phyloP scores from a whole-genome alignment of 2,329 filamentous ascomycete genomes.

The Ophiognomonia clavigignenti-juglandacearum region DNA sequence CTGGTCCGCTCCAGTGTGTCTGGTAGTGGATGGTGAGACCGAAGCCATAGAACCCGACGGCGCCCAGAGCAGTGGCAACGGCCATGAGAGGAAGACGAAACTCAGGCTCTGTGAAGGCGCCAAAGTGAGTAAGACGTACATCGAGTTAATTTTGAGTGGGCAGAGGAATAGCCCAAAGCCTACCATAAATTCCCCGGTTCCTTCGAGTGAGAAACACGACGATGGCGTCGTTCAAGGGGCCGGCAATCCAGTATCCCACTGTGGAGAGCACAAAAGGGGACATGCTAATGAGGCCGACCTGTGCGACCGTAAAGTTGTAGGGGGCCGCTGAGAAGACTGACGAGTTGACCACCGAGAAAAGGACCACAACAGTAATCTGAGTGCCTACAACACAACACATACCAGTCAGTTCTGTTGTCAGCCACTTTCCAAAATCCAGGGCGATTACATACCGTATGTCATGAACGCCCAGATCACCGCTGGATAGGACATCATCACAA shows the following conservation, averaged over 20 bases:
- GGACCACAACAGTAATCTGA: neutral
- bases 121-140: too few relatives aligned
- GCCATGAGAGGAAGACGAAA: neutral
- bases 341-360: neutral
- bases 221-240: conserved; percentile 40
- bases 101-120: neutral
- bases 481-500: neutral
- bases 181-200: conserved; percentile 44
- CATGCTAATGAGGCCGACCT: conserved; percentile 45
- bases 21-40: conserved; percentile 38
- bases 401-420: too few relatives aligned
- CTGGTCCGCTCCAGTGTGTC: conserved; percentile 43
- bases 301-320: conserved; percentile 44
- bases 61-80: neutral
- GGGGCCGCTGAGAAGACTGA: conserved; percentile 28
- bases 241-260: conserved; percentile 38
- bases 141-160: neutral
- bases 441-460: neutral
- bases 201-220: conserved; percentile 40
- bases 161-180: neutral
- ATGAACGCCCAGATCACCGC: neutral
- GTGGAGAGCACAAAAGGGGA: conserved; percentile 43
- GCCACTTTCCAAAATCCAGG: neutral
- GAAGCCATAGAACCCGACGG: conserved; percentile 32
- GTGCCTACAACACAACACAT: neutral